These are phyloP conservation scores for Cryptococcus sp. DNA, from an alignment of 1,284 basidiomycete genomes.

Conservation along the genomic window DNA sequence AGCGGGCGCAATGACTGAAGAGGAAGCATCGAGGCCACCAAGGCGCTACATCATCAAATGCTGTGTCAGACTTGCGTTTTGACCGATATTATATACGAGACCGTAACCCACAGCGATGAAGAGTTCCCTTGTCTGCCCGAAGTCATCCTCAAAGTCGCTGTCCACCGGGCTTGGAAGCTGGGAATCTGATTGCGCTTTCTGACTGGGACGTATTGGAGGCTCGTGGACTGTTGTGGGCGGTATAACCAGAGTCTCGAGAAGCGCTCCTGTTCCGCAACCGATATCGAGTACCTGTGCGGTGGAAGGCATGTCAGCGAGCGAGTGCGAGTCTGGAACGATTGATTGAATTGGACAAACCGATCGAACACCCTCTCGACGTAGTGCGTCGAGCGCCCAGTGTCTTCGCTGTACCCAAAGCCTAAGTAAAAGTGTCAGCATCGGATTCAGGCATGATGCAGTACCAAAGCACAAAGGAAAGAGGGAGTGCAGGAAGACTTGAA, in stretches of 20 bases:
- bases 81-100: background rate
- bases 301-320: conserved; percentile 1
- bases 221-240: conserved; percentile 46
- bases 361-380: conserved; percentile 43
- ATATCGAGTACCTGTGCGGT: conserved; percentile 46
- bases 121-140: conserved; percentile 29
- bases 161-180: conserved; percentile 25
- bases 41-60: conserved; percentile 34
- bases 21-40: conserved; percentile 47
- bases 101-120: conserved; percentile 43
- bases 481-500: conserved; percentile 3
- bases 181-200: background rate
- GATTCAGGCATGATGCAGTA: background rate
- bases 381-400: conserved; percentile 49
- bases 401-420: conserved; percentile 52
- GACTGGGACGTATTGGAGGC: conserved; percentile 34
- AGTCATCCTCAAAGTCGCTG: conserved; percentile 20
- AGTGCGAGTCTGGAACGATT: conserved; percentile 1
- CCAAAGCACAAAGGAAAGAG: background rate
- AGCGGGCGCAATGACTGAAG: conserved; percentile 43
- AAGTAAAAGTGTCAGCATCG: background rate
- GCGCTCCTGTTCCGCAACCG: conserved; percentile 49
- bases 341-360: conserved; percentile 29
- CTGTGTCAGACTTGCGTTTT: background rate
- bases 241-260: conserved; percentile 47